These are phyloP conservation scores for Jacaranda copaia DNA, from an alignment of 257 asterid genomes.

Conservation along the genomic window DNA sequence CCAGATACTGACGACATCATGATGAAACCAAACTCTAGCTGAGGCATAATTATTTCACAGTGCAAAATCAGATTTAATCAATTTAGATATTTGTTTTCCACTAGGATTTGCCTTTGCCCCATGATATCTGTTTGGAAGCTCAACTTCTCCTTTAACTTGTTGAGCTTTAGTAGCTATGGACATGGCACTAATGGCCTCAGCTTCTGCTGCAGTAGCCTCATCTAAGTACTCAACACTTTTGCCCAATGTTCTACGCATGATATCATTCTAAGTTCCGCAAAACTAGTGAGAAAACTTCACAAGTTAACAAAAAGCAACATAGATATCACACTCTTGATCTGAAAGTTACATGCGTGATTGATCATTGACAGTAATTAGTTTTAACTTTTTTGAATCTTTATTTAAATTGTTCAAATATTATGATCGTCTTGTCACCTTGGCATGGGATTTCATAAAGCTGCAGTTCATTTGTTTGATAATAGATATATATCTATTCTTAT, in stretches of 20 bases:
- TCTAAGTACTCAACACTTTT: conserved; percentile 93
- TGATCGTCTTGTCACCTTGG: too few species aligned
- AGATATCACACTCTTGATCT: too few species aligned
- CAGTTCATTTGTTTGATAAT: too few species aligned
- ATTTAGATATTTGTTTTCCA: conserved; percentile 71
- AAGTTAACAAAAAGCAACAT: neutral
- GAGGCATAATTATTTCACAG: conserved; percentile 63
- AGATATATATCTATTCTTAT: too few species aligned
- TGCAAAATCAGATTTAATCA: conserved; percentile 79
- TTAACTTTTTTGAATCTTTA: too few species aligned
- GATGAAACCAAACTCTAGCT: conserved; percentile 92
- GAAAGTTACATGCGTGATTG: too few species aligned
- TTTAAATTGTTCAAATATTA: too few species aligned
- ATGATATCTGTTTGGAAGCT: conserved; percentile 93
- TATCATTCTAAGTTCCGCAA: conserved; percentile 34
- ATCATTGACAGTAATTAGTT: too few species aligned
- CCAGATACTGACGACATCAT: conserved; percentile 80
- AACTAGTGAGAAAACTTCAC: conserved; percentile 19
- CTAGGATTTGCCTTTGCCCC: conserved; percentile 97
- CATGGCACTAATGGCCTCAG: conserved; percentile 94
- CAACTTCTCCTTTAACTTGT: conserved; percentile 86
- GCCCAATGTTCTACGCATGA: conserved; percentile 58
- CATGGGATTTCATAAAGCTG: too few species aligned
- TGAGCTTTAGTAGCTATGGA: conserved; percentile 96
- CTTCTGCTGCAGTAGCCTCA: conserved; percentile 98